Evolutionary conservation across 2,329 filamentous ascomycete genomes (phyloP), one percentile per base, ranked within the genome.

Genomic region (Sporothrix mexicana): DNA sequence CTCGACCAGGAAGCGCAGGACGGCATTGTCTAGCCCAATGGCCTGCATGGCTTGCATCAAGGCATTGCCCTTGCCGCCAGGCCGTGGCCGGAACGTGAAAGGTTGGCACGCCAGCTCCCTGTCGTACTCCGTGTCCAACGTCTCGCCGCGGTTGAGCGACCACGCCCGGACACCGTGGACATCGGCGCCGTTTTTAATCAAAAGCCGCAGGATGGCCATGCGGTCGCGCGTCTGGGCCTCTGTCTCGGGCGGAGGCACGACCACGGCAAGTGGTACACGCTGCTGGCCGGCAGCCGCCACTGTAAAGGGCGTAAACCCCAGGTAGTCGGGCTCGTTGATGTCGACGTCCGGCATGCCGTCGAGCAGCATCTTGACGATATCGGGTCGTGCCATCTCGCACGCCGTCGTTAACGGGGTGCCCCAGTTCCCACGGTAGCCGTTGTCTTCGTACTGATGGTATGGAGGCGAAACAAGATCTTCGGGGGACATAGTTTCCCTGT

Each of bases 211-310:
- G 15, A 51, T 51, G 49, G 49, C 49, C 15, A 51, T 15, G 10
- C 49, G 49, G 12, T 51, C 49, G 12, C 49, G 49, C 2, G 49
- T 51, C 49, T 51, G 12, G 49, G 49, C 49, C 49, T 20, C 49
- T 20, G 15, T 51, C 49, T 51, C 49, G 13, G 49, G 49, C 49
- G 49, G 49, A 17, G 49, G 49, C 13, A 51, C 49, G 49, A 20
- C 15, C 49, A 51, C 49, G 49, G 49, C 49, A 49, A 49, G 17
- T 49, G 47, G 47, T 49, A 49, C 47, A 49, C 47, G 47, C 47
- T 49, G 47, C 49, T 51, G 49, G 49, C 49, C 49, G 49, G 49
- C 49, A 17, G 49, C 49, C 49, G 49, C 49, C 47, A 51, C 49
- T 51, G 12, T 17, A 51, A 51, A 51, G 10, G 49, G 49, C 49